These are phyloP conservation scores for Apiospora rasikravindrae DNA, from an alignment of 2,329 filamentous ascomycete genomes.

Conservation along the genomic window DNA sequence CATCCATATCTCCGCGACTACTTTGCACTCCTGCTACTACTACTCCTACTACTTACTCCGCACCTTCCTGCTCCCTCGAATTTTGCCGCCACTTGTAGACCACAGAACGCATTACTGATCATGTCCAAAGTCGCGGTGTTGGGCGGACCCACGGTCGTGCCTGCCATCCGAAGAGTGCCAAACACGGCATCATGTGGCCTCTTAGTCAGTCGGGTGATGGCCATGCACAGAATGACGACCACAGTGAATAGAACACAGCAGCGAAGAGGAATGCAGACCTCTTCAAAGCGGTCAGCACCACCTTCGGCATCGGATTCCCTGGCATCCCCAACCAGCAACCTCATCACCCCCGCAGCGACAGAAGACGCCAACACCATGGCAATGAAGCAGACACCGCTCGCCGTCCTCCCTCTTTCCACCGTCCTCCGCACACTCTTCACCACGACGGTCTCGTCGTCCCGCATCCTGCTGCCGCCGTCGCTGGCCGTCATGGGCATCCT, in stretches of 20 bases:
- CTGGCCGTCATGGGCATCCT: slow-evolving; percentile 71
- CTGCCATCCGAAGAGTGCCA: slow-evolving; percentile 16
- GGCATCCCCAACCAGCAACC: slow-evolving; percentile 21
- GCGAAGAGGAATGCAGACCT: slow-evolving; percentile 20
- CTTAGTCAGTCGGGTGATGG: slow-evolving; percentile 10
- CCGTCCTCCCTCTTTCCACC: slow-evolving; percentile 68
- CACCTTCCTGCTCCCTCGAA: background rate
- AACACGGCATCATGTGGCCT: slow-evolving; percentile 20
- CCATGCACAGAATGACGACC: slow-evolving; percentile 2
- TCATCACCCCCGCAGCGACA: slow-evolving; percentile 1
- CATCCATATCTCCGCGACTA: background rate
- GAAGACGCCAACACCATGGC: slow-evolving; percentile 25
- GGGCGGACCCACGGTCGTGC: slow-evolving; percentile 21
- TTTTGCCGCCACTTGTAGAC: background rate
- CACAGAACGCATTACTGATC: background rate
- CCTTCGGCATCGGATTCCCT: slow-evolving; percentile 24
- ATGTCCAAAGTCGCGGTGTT: slow-evolving; percentile 21
- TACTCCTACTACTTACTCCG: background rate
- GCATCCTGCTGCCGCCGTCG: slow-evolving; percentile 70
- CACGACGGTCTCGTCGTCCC: slow-evolving; percentile 73
- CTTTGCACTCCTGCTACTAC: background rate
- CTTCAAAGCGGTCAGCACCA: slow-evolving; percentile 8
- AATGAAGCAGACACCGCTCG: slow-evolving; percentile 52
- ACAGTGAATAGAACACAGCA: slow-evolving; percentile 2
- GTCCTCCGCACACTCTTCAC: slow-evolving; percentile 74